phyloP scores from a whole-genome alignment of 768 basidiomycete genomes.

The Termitomyces sp. region DNA sequence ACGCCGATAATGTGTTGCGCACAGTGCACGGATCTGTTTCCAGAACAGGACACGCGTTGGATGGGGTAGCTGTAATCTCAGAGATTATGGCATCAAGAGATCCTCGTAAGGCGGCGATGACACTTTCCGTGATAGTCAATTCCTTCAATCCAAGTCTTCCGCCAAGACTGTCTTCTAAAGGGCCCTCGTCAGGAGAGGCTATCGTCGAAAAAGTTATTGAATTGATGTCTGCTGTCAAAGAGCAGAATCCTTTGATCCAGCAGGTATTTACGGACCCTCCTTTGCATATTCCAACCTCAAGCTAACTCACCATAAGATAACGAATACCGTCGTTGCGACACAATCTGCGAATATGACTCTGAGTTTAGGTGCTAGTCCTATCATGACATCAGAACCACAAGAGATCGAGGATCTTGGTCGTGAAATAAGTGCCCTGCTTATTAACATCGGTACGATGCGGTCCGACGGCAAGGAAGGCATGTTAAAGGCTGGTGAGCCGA shows the following conservation, averaged over 20 bases:
- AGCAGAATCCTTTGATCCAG: constrained; percentile 68
- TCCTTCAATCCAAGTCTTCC: constrained; percentile 30
- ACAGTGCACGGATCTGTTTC: constrained; percentile 70
- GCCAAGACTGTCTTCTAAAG: not conserved
- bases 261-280: constrained; percentile 40
- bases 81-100: constrained; percentile 68
- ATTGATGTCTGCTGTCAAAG: constrained; percentile 47
- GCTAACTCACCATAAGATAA: constrained; percentile 51
- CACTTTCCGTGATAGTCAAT: constrained; percentile 35
- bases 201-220: constrained; percentile 39
- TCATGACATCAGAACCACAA: constrained; percentile 82
- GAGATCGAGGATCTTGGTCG: constrained; percentile 79
- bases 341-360: constrained; percentile 90
- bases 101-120: constrained; percentile 46
- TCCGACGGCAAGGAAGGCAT: constrained; percentile 61
- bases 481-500: constrained; percentile 56
- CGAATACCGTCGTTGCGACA: constrained; percentile 82
- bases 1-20: constrained; percentile 67
- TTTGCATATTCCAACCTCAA: not conserved
- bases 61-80: constrained; percentile 86
- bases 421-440: constrained; percentile 61
- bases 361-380: constrained; percentile 83
- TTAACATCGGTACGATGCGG: constrained; percentile 83
- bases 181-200: constrained; percentile 12
- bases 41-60: constrained; percentile 47